A percentile compares a stretch with the other conserved stretches of the same genome.
phyloP scores from a whole-genome alignment of 2,329 filamentous ascomycete genomes.

The Fusarium piperis region DNA sequence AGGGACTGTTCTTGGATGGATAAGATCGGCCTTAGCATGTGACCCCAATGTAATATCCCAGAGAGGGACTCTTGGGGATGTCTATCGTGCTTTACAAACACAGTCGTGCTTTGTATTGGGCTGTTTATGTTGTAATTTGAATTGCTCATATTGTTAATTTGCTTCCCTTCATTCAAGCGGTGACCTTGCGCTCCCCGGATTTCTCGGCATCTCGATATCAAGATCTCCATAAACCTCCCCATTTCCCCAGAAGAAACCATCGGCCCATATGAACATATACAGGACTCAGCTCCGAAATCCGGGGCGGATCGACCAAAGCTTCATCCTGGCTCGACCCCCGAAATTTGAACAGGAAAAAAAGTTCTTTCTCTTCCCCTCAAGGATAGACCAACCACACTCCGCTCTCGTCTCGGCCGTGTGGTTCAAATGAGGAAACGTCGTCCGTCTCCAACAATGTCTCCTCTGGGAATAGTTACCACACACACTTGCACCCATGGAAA shows the following conservation, averaged over 20 bases:
- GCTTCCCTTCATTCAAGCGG: not conserved
- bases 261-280: not conserved
- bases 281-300: slow-evolving; percentile 10
- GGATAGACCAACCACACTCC: not conserved
- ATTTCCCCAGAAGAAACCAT: not conserved
- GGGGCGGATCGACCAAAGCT: slow-evolving; percentile 8
- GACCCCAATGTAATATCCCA: not conserved
- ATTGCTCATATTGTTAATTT: not conserved
- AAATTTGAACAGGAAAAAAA: not conserved
- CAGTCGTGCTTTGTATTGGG: not conserved
- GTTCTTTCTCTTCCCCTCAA: slow-evolving; percentile 12
- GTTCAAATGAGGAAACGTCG: slow-evolving; percentile 35
- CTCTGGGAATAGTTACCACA: not conserved
- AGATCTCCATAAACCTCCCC: not conserved
- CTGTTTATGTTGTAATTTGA: not conserved
- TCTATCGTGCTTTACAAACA: not conserved
- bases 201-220: not conserved
- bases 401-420: slow-evolving; percentile 37
- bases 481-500: not conserved
- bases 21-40: slow-evolving; percentile 8
- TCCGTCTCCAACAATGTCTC: slow-evolving; percentile 13
- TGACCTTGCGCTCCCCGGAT: not conserved
- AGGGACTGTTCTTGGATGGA: slow-evolving; percentile 7
- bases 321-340: not conserved
- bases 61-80: not conserved